Evolutionary conservation across 139 green algal genomes (phyloP).

Genomic region (Chlamydomonas applanata): DNA sequence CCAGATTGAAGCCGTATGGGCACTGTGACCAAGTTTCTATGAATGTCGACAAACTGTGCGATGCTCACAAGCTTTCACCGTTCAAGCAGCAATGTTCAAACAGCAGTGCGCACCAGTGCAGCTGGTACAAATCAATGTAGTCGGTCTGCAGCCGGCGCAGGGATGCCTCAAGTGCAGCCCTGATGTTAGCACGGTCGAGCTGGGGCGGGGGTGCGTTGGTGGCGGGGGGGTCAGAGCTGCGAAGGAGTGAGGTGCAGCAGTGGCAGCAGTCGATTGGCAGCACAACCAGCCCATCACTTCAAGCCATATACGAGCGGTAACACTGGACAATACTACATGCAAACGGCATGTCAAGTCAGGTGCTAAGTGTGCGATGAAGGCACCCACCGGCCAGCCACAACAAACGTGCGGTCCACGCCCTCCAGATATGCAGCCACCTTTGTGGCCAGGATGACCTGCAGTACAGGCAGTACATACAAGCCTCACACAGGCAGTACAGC

Average conservation of each 20-base stretch:
- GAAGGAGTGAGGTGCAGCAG: background rate
- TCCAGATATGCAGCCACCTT: slow-evolving; percentile 59
- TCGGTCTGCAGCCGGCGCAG: slow-evolving; percentile 59
- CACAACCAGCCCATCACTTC: no score
- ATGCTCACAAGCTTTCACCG: no score
- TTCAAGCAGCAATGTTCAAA: no score
- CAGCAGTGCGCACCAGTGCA: slow-evolving; percentile 46
- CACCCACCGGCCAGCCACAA: slow-evolving; percentile 32
- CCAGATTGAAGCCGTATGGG: no score
- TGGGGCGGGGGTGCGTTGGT: slow-evolving; percentile 7
- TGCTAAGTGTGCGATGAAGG: background rate
- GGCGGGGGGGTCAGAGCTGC: slow-evolving; percentile 24
- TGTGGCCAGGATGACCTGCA: slow-evolving; percentile 76
- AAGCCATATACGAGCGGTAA: no score
- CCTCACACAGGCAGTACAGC: slow-evolving; percentile 5
- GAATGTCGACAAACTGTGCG: no score
- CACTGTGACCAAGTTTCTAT: no score
- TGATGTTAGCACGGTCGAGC: slow-evolving; percentile 49
- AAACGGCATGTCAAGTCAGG: no score
- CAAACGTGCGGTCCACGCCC: slow-evolving; percentile 35
- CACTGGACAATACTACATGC: background rate
- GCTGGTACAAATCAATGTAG: slow-evolving; percentile 75
- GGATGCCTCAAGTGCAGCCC: slow-evolving; percentile 44
- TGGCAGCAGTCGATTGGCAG: background rate
- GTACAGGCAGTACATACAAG: no score